Evolutionary conservation across 208 protist species (phyloP), one percentile per base, ranked within the genome.

Genomic region (Trypanosoma lewisi): DNA sequence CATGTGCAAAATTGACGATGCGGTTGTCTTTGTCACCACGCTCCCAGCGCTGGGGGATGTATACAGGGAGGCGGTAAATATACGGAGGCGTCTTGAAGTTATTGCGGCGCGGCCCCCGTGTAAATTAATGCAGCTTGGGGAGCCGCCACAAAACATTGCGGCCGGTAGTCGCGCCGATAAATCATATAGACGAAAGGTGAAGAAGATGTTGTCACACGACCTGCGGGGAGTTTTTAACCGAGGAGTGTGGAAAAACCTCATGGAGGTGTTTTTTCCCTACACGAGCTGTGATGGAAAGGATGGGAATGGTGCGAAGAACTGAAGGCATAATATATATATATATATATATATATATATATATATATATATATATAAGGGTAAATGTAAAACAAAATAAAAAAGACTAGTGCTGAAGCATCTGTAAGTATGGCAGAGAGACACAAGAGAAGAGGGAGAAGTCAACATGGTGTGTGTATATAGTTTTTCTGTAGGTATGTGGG

Each of bases 1-100:
- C 36, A 71, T 89, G 53, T 91, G 83, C 64, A 97, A 97, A 70
- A 91, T 94, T 19, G 87, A 91, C 19, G 81, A 93, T 55, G 74
- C 86, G 17, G 73, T 76, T 1, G 45, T 73, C 9, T 92, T 89
- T 58, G 61, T 96, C 17, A 57, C 59, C 33, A 39, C 63, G 42
- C 73, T 89, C 1, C 75, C 82, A 12, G 78, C 81, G 19, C 50
- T 88, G 25, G 63, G 79, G 1, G 60, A 77, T 30, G 82, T 96
- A 4, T 89, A 88, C 53, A 60, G 63, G n/a, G 84, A 93, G 65
- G 85, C 85, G 3, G 44, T 45, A 28, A 71, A 78, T 53, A 73
- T 92, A 47, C 64, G 70, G n/a, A 30, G 59, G 16, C 69, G 76
- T 11, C 75, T 95, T 37, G 62, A 82, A 53, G 47, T 65, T 23